phyloP scores from a whole-genome alignment of 257 asterid species.

The Solanum paucissectum region DNA sequence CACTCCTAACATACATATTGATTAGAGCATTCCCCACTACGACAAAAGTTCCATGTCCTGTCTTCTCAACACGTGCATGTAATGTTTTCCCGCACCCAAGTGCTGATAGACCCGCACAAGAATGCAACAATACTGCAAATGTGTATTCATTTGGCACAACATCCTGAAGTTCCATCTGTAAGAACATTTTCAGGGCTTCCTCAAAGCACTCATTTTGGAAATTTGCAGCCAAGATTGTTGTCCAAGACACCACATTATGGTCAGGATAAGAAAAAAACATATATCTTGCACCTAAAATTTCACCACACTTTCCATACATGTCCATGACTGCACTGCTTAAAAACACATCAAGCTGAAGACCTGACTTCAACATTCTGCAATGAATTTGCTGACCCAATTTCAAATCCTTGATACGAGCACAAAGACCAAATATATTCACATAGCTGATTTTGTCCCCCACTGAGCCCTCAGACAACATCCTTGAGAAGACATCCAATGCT shows the following conservation, averaged over 20 bases:
- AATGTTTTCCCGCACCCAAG: slow-evolving; percentile 55
- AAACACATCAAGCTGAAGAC: slow-evolving; percentile 37
- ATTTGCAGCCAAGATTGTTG: slow-evolving; percentile 57
- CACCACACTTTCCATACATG: slow-evolving; percentile 83
- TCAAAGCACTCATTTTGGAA: slow-evolving; percentile 66
- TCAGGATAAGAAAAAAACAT: slow-evolving; percentile 24
- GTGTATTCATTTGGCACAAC: slow-evolving; percentile 73
- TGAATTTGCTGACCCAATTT: slow-evolving; percentile 61
- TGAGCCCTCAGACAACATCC: slow-evolving; percentile 23
- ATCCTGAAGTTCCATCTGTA: slow-evolving; percentile 37
- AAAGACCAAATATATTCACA: slow-evolving; percentile 47
- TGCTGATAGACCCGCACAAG: slow-evolving; percentile 68
- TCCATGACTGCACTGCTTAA: slow-evolving; percentile 54
- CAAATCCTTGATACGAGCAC: slow-evolving; percentile 44
- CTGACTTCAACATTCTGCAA: slow-evolving; percentile 31
- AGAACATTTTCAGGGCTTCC: slow-evolving; percentile 56
- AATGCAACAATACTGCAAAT: slow-evolving; percentile 53
- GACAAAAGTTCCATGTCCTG: slow-evolving; percentile 37
- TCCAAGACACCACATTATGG: slow-evolving; percentile 70
- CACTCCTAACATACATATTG: slow-evolving; percentile 61
- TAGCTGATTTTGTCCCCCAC: slow-evolving; percentile 57
- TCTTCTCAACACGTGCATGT: slow-evolving; percentile 50
- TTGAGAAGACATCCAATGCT: slow-evolving; percentile 37
- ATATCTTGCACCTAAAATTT: slow-evolving; percentile 27
- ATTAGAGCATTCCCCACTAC: slow-evolving; percentile 56